Percentiles rank a stretch among this genome's conserved stretches.
phyloP scores from a whole-genome alignment of 164 flowering plant genomes.

The Nelumbo lutea region DNA sequence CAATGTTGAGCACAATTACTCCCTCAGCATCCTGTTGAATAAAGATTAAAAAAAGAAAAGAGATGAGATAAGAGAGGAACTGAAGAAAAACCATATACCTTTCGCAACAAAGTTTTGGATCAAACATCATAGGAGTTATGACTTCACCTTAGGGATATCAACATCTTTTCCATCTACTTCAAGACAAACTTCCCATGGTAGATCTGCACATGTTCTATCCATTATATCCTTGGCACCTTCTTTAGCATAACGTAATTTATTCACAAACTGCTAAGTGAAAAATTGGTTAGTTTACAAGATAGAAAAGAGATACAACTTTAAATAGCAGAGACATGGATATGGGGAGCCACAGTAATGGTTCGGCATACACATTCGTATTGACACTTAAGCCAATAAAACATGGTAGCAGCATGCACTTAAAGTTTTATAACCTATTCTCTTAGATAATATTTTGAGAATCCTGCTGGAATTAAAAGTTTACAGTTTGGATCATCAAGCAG shows the following conservation, averaged over 20 bases:
- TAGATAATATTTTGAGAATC: too few species aligned
- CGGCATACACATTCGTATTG: too few species aligned
- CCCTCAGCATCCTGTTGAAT: conserved; percentile 62
- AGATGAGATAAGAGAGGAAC: not conserved
- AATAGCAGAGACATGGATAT: too few species aligned
- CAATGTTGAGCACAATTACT: conserved; percentile 65
- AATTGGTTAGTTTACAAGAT: conserved; percentile 6
- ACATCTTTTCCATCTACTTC: conserved; percentile 70
- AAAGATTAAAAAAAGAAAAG: not conserved
- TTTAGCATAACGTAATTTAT: conserved; percentile 71
- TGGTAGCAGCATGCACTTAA: too few species aligned
- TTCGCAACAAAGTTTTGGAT: not conserved
- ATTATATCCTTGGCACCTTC: conserved; percentile 79
- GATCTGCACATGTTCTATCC: conserved; percentile 73
- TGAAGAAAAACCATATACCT: not conserved
- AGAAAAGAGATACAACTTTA: too few species aligned
- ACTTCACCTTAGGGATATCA: conserved; percentile 52
- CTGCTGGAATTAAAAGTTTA: too few species aligned
- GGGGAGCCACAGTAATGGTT: too few species aligned
- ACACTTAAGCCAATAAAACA: too few species aligned
- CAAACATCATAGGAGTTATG: not conserved
- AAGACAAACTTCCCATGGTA: conserved; percentile 73
- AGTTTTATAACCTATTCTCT: too few species aligned
- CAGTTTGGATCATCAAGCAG: too few species aligned
- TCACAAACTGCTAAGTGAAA: conserved; percentile 50